Conservation (phyloP, 1,284 basidiomycete genomes). For the Trametes pubescens region DNA sequence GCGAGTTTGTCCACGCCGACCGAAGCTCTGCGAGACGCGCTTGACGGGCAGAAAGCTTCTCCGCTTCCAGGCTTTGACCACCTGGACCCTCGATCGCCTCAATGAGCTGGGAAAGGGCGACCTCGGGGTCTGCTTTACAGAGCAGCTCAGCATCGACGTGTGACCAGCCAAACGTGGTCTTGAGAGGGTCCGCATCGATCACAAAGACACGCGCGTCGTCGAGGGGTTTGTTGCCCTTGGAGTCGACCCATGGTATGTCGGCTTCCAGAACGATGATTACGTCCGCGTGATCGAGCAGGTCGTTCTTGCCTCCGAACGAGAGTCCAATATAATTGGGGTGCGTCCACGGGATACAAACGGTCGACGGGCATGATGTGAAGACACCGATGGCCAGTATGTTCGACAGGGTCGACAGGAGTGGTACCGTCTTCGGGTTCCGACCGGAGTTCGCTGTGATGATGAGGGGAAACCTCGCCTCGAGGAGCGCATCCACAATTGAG, state of each 20-base stretch:
- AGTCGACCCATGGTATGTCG: slow-evolving; percentile 72
- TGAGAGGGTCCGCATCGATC: slow-evolving; percentile 71
- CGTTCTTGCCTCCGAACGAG: slow-evolving; percentile 54
- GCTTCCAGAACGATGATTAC: slow-evolving; percentile 69
- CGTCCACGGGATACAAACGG: slow-evolving; percentile 63
- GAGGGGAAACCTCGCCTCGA: slow-evolving; percentile 60
- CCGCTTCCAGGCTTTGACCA: slow-evolving; percentile 13
- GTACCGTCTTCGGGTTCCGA: slow-evolving; percentile 59
- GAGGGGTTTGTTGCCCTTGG: slow-evolving; percentile 51
- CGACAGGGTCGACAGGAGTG: slow-evolving; percentile 57
- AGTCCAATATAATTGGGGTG: slow-evolving; percentile 63
- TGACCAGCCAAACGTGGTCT: slow-evolving; percentile 58
- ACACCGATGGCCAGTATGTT: slow-evolving; percentile 62
- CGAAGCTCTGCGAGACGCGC: slow-evolving; percentile 17
- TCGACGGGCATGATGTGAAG: slow-evolving; percentile 57
- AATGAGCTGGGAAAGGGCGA: slow-evolving; percentile 60
- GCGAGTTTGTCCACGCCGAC: slow-evolving; percentile 36
- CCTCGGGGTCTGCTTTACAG: slow-evolving; percentile 61
- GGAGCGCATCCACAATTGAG: slow-evolving; percentile 57
- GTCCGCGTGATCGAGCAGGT: slow-evolving; percentile 62
- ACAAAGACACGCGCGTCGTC: slow-evolving; percentile 61
- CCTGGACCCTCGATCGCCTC: slow-evolving; percentile 31
- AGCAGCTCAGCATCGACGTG: slow-evolving; percentile 65
- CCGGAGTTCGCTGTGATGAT: slow-evolving; percentile 73
- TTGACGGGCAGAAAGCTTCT: slow-evolving; percentile 16